Evolutionary conservation across 805 yeast genomes (phyloP), one percentile per base, ranked within the genome.

Genomic region (Cyberlindnera nakhonratchasimensis): DNA sequence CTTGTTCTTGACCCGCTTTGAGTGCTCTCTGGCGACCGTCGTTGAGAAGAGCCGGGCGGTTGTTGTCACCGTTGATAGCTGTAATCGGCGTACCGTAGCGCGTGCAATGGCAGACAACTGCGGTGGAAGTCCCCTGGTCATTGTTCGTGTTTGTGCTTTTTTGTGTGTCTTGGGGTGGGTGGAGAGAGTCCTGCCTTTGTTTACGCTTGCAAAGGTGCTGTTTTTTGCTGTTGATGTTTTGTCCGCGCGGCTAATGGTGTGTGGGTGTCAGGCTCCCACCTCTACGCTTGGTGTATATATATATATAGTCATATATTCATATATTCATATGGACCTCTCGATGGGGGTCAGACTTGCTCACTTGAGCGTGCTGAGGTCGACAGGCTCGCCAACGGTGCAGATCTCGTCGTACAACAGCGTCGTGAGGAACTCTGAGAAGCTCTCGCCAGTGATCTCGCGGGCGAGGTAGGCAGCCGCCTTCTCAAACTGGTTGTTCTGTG

Each of bases 391-490:
- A 43, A 57, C 47, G 12, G 62, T 55, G n/a, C 66, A 57, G 21
- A 69, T 62, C 43, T 85, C 86, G 53, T 84, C 88, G 63, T 85
- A 85, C 57, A 85, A 67, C 63, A 84, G 70, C 26, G 81, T 79
- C 31, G 95, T 85, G 57, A 85, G 75, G 63, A 85, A 85, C 57
- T 85, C 91, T 43, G 84, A 77, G 63, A 81, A 80, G 56, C 74
- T 77, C 55, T 79, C 80, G 48, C 82, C 90, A 50, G 76, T 71
- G 45, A 84, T 78, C 62, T 85, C 91, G 18, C 83, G 84, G 58
- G 74, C 73, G 59, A 85, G 77, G 61, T 81, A 81, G 18, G 71
- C 74, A 42, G 82, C 86, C 28, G 91, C 93, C 52, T 74, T 65
- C 51, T 71, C 74, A 61, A 75, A 84, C 64, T 82, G 80, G 68